Evolutionary conservation across 1,284 basidiomycete species (phyloP).

Genomic region (Peniophora sp.): DNA sequence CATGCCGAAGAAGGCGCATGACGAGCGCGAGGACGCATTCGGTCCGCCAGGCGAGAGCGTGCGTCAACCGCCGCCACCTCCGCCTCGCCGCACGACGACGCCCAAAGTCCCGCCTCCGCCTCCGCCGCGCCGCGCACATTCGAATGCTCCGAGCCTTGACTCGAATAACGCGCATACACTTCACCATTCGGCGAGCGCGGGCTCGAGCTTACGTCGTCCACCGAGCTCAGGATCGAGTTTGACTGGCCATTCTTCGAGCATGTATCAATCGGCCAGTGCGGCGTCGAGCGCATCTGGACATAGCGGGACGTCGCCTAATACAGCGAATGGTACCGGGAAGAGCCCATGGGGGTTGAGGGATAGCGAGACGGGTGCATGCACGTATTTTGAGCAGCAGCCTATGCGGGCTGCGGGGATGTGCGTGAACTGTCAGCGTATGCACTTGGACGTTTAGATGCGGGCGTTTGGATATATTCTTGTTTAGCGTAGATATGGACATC

Average conservation of each 20-base stretch:
- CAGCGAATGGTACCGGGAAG: background rate
- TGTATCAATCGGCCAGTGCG: conserved; percentile 17
- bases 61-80: conserved; percentile 32
- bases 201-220: conserved; percentile 6
- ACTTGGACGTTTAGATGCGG: conserved; percentile 13
- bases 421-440: conserved; percentile 49
- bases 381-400: conserved; percentile 49
- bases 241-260: conserved; percentile 12
- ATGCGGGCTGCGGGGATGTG: conserved; percentile 58
- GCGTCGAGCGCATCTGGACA: conserved; percentile 23
- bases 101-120: conserved; percentile 32
- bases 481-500: no score
- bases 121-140: conserved; percentile 27
- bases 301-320: conserved; percentile 18
- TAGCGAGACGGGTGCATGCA: conserved; percentile 25
- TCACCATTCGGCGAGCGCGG: conserved; percentile 14
- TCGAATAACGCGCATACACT: background rate
- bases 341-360: conserved; percentile 23
- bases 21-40: conserved; percentile 7
- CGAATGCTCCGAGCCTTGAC: conserved; percentile 1
- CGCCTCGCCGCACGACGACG: conserved; percentile 25
- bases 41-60: conserved; percentile 2
- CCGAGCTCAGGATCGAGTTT: conserved; percentile 7
- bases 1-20: conserved; percentile 8
- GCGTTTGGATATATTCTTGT: no score